Evolutionary conservation across 2,329 filamentous ascomycete species (phyloP).

Genomic region (Diaporthe aspalathi): DNA sequence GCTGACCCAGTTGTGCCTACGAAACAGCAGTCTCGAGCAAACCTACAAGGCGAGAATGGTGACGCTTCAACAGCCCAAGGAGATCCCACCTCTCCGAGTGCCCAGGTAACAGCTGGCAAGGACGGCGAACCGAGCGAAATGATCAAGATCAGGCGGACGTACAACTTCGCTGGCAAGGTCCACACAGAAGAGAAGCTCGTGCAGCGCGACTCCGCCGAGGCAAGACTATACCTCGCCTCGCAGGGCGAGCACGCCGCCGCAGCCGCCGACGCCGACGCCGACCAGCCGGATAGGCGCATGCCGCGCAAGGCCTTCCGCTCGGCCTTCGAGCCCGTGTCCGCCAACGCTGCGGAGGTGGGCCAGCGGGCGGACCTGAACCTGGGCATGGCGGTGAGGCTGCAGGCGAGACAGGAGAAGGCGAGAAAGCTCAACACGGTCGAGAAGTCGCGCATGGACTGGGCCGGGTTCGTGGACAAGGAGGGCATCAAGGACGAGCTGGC

Average conservation of each 20-base stretch:
- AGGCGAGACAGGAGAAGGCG: constrained; percentile 59
- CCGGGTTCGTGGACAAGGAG: constrained; percentile 77
- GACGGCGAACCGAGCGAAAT: constrained; percentile 50
- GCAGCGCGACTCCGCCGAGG: constrained; percentile 72
- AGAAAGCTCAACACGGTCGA: constrained; percentile 78
- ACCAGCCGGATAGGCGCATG: constrained; percentile 54
- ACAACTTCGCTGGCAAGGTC: constrained; percentile 79
- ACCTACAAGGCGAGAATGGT: constrained; percentile 28
- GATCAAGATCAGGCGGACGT: constrained; percentile 76
- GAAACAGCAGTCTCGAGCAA: constrained; percentile 13
- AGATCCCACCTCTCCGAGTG: constrained; percentile 40
- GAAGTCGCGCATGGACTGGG: constrained; percentile 80
- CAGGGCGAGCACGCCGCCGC: constrained; percentile 48
- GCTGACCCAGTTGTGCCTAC: constrained; percentile 53
- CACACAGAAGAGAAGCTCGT: constrained; percentile 80
- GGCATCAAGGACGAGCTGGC: constrained; percentile 76
- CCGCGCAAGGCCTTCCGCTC: constrained; percentile 71
- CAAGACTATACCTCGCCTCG: constrained; percentile 70
- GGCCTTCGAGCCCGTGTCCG: constrained; percentile 67
- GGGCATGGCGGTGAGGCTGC: constrained; percentile 61
- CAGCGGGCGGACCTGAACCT: constrained; percentile 69
- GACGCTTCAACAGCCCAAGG: constrained; percentile 33
- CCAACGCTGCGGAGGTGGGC: constrained; percentile 54
- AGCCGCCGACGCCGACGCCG: constrained; percentile 44
- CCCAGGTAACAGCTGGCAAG: constrained; percentile 32